phyloP scores from a whole-genome alignment of 169 alveolate species.

The Perkinsus olseni region DNA sequence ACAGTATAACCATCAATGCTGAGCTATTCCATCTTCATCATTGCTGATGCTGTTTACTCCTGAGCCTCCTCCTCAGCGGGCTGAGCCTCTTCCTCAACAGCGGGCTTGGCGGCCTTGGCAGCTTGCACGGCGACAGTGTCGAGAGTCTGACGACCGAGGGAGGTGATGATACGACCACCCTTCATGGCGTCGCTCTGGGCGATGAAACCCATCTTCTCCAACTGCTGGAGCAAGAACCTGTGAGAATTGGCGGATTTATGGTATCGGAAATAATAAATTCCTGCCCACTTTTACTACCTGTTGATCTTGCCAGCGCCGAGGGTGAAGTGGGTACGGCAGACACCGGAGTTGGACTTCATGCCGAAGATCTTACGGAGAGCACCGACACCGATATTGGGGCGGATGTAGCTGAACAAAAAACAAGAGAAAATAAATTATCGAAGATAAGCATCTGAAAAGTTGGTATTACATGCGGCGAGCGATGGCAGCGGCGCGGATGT shows the following conservation, averaged over 20 bases:
- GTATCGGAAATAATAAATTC: neutral
- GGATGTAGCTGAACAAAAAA: neutral
- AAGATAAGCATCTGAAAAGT: neutral
- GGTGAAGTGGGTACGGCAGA: constrained; percentile 1
- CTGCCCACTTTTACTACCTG: neutral
- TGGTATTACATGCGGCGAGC: constrained; percentile 4
- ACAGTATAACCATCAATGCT: no score
- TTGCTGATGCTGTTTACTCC: no score
- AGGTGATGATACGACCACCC: constrained; percentile 12
- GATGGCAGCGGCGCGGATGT: constrained; percentile 14
- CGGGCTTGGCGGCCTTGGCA: neutral
- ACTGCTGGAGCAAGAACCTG: constrained; percentile 7
- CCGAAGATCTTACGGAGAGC: constrained; percentile 13
- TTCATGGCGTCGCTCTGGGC: constrained; percentile 2
- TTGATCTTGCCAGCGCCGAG: neutral
- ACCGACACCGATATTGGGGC: constrained; percentile 10
- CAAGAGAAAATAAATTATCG: neutral
- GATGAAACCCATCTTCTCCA: constrained; percentile 6
- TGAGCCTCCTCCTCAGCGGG: no score
- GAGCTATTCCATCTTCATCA: no score
- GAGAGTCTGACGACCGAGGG: constrained; percentile 2
- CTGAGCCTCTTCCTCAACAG: no score
- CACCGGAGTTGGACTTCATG: neutral
- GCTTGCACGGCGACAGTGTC: constrained; percentile 17
- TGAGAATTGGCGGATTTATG: neutral